Percentiles rank a stretch among this genome's conserved stretches.
These are phyloP conservation scores for Fusarium mexicanum DNA, from an alignment of 2,329 filamentous ascomycete species.

Conservation along the genomic window DNA sequence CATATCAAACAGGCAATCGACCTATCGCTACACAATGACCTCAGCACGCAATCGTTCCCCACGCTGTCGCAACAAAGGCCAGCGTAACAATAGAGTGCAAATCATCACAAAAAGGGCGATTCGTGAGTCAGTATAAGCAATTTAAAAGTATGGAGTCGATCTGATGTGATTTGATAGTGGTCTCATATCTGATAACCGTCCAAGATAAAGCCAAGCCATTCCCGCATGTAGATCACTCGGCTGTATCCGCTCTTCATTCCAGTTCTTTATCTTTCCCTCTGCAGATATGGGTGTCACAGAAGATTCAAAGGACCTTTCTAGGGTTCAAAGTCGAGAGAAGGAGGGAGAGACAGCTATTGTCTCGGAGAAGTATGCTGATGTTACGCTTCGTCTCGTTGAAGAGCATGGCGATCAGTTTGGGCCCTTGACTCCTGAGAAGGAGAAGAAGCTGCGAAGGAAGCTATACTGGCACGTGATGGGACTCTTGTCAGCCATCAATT, in stretches of 20 bases:
- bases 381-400: neutral
- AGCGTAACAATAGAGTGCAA: neutral
- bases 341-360: constrained; percentile 1
- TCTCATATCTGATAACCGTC: neutral
- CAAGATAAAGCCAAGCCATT: neutral
- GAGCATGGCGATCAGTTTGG: constrained; percentile 1
- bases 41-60: constrained; percentile 31
- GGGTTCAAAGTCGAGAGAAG: neutral
- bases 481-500: neutral
- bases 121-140: neutral
- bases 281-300: neutral
- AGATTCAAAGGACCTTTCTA: neutral
- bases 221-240: neutral
- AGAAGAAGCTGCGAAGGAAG: constrained; percentile 6
- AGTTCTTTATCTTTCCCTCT: neutral
- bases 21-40: constrained; percentile 3
- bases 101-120: neutral
- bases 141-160: neutral
- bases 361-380: constrained; percentile 4
- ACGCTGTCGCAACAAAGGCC: constrained; percentile 17
- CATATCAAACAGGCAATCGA: neutral
- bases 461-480: constrained; percentile 6
- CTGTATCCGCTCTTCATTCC: neutral
- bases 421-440: neutral
- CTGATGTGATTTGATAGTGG: constrained; percentile 2